Percentiles rank a stretch among this genome's conserved stretches.
Evolutionary conservation across 768 basidiomycete genomes (phyloP).

Genomic region (Plicaturopsis crispa): DNA sequence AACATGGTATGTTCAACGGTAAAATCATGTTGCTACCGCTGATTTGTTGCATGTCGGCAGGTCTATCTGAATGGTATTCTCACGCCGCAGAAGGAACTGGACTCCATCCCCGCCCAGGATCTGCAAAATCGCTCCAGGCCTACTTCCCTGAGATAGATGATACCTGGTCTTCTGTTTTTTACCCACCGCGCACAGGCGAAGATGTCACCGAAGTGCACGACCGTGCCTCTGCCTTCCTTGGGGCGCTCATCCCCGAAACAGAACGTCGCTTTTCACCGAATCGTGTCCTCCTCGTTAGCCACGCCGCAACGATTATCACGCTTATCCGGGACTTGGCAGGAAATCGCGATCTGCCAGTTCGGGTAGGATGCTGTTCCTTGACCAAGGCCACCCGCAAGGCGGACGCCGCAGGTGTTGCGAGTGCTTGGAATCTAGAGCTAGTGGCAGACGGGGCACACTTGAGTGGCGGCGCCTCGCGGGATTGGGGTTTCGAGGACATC

Average conservation of each 20-base stretch:
- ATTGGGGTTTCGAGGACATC: constrained; percentile 81
- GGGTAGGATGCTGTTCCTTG: constrained; percentile 73
- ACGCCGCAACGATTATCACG: constrained; percentile 70
- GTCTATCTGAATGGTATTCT: constrained; percentile 75
- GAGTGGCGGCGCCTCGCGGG: constrained; percentile 48
- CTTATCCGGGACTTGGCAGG: constrained; percentile 53
- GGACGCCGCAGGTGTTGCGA: constrained; percentile 21
- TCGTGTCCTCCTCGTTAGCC: constrained; percentile 56
- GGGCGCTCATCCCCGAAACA: constrained; percentile 41
- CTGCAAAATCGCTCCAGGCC: constrained; percentile 41
- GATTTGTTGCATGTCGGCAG: constrained; percentile 21
- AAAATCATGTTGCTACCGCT: neutral
- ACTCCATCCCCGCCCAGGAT: constrained; percentile 67
- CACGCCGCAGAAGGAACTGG: constrained; percentile 60
- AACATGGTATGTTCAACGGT: constrained; percentile 50
- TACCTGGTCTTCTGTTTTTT: constrained; percentile 55
- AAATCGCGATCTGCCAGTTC: constrained; percentile 41
- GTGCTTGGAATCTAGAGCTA: constrained; percentile 36
- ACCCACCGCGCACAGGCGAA: constrained; percentile 71
- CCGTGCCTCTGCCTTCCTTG: constrained; percentile 46
- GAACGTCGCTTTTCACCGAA: constrained; percentile 36
- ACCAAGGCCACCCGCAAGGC: constrained; percentile 40
- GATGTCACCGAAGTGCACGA: constrained; percentile 52
- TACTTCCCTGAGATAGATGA: constrained; percentile 42
- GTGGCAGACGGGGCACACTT: constrained; percentile 56